A percentile compares a stretch with the other conserved stretches of the same genome.
These are phyloP conservation scores for Echeveria elegans DNA, from an alignment of 164 flowering plant species.

Conservation along the genomic window DNA sequence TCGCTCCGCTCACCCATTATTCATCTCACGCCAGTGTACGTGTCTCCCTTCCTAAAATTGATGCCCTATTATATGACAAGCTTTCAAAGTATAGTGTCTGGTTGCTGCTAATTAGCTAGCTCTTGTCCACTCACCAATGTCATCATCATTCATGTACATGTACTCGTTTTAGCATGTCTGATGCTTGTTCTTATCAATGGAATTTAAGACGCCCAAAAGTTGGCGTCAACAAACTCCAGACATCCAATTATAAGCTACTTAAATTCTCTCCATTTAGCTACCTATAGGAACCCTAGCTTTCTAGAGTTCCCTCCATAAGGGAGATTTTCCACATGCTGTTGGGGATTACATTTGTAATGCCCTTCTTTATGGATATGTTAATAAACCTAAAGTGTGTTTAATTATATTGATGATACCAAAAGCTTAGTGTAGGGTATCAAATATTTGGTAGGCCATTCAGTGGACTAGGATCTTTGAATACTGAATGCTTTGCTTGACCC, in stretches of 20 bases:
- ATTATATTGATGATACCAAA: not conserved
- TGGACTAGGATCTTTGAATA: too few species aligned
- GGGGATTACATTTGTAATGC: not conserved
- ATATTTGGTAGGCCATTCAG: not conserved
- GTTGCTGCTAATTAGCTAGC: conserved; percentile 3
- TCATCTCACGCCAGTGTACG: conserved; percentile 1
- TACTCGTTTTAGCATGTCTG: not conserved
- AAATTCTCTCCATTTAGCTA: not conserved
- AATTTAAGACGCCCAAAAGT: conserved; percentile 6
- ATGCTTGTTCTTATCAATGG: not conserved
- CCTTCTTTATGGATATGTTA: not conserved
- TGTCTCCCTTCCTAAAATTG: not conserved
- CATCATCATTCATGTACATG: conserved; percentile 5
- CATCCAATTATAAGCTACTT: conserved; percentile 2
- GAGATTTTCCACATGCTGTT: conserved; percentile 1
- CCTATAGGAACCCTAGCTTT: conserved; percentile 2
- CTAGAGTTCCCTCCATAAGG: not conserved
- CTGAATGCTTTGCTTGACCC: not conserved
- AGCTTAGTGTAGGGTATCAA: not conserved
- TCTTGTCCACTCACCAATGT: conserved; percentile 3
- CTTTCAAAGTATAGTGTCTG: conserved; percentile 2
- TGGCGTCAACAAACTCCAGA: conserved; percentile 4
- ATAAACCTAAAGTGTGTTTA: not conserved
- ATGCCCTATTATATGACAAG: conserved; percentile 7
- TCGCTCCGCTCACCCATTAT: not conserved